phyloP scores from a whole-genome alignment of 192 early-diverging fungal genomes.

The Coemansia sp. region DNA sequence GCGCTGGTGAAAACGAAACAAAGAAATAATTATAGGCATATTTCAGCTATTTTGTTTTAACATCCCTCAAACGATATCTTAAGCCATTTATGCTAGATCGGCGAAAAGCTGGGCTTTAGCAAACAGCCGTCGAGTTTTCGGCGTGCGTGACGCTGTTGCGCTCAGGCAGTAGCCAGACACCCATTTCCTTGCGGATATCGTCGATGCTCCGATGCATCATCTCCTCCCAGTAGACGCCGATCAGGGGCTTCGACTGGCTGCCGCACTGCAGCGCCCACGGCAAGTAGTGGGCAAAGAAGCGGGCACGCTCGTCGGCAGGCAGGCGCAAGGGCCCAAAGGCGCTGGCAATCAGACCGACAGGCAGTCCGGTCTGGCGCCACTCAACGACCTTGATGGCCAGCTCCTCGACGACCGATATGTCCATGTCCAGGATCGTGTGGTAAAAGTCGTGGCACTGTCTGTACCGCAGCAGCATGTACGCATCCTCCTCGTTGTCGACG shows the following conservation, averaged over 20 bases:
- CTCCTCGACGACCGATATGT: constrained; percentile 83
- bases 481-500: constrained; percentile 86
- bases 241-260: constrained; percentile 66
- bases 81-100: no score
- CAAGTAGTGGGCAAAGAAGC: constrained; percentile 69
- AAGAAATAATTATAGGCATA: no score
- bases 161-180: constrained; percentile 58
- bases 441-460: constrained; percentile 95
- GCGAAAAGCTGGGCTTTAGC: background rate
- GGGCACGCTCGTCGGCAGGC: constrained; percentile 56
- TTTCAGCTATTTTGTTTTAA: no score
- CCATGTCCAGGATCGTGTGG: constrained; percentile 82
- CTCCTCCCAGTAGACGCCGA: constrained; percentile 92
- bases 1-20: no score
- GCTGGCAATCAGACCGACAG: constrained; percentile 82
- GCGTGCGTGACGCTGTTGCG: constrained; percentile 37
- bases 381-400: constrained; percentile 96
- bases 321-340: constrained; percentile 78
- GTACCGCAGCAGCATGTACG: constrained; percentile 91
- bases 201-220: constrained; percentile 66
- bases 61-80: no score
- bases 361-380: constrained; percentile 85
- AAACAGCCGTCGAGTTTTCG: constrained; percentile 20
- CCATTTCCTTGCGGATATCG: constrained; percentile 72
- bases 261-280: constrained; percentile 95